These are phyloP conservation scores for Stevia rebaudiana DNA, from an alignment of 140 eudicot species.

Conservation along the genomic window DNA sequence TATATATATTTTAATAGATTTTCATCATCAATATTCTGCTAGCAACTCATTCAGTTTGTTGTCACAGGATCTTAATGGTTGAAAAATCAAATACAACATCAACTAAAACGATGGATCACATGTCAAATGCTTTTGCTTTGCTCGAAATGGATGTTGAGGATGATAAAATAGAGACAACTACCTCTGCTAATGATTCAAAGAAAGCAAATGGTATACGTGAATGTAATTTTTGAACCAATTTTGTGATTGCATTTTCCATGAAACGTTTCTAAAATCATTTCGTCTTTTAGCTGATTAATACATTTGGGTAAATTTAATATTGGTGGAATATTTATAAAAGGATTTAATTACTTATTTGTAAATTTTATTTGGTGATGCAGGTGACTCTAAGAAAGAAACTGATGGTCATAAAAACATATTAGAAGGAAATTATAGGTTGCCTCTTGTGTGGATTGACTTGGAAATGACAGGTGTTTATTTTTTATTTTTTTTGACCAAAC, in stretches of 20 bases:
- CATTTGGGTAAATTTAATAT: neutral
- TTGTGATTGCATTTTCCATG: neutral
- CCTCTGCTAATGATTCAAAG: conserved; percentile 27
- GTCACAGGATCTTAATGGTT: conserved; percentile 37
- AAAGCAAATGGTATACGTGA: conserved; percentile 28
- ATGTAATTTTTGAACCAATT: neutral
- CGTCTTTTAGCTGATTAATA: neutral
- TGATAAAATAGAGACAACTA: conserved; percentile 33
- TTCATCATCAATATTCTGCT: neutral
- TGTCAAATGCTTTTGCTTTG: conserved; percentile 63
- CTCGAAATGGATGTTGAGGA: conserved; percentile 64
- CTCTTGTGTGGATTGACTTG: conserved; percentile 97
- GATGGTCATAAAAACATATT: conserved; percentile 16
- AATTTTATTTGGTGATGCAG: conserved; percentile 27
- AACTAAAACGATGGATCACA: conserved; percentile 40
- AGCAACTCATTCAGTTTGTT: conserved; percentile 17
- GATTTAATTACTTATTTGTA: neutral
- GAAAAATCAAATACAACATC: conserved; percentile 17
- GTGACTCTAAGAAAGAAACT: conserved; percentile 34
- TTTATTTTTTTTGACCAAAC: neutral
- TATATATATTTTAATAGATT: neutral
- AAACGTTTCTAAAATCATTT: neutral
- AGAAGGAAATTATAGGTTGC: conserved; percentile 46
- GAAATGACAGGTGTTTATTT: conserved; percentile 74
- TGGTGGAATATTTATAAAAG: neutral